These are phyloP conservation scores for Cladosporium colombiae DNA, from an alignment of 2,329 filamentous ascomycete species.

Conservation along the genomic window DNA sequence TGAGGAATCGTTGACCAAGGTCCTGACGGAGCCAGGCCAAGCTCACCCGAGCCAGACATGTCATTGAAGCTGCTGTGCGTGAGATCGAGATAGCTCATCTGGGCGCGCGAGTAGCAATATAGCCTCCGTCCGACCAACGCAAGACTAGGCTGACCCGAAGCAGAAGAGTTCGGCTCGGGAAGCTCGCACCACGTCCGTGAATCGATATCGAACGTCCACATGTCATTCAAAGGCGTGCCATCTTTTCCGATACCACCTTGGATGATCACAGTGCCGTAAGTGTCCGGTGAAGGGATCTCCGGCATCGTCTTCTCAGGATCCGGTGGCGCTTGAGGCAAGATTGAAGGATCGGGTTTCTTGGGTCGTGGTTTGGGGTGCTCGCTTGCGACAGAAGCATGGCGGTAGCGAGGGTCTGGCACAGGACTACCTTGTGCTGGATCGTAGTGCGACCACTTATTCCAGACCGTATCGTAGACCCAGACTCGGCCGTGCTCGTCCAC, in stretches of 20 bases:
- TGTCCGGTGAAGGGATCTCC: slow-evolving; percentile 41
- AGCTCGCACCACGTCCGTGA: slow-evolving; percentile 53
- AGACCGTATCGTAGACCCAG: slow-evolving; percentile 48
- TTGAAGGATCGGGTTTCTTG: slow-evolving; percentile 28
- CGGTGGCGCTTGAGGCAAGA: slow-evolving; percentile 41
- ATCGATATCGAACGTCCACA: slow-evolving; percentile 40
- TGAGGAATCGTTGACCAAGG: slow-evolving; percentile 43
- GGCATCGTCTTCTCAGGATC: slow-evolving; percentile 45
- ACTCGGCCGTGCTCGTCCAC: slow-evolving; percentile 41
- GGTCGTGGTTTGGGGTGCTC: slow-evolving; percentile 42
- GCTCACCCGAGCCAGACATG: slow-evolving; percentile 18
- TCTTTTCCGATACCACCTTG: slow-evolving; percentile 47
- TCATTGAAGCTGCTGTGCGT: slow-evolving; percentile 21
- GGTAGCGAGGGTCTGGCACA: slow-evolving; percentile 32
- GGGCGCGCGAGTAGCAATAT: slow-evolving; percentile 25
- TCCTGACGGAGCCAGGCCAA: slow-evolving; percentile 32
- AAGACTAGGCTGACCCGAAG: slow-evolving; percentile 37
- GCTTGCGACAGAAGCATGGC: slow-evolving; percentile 42
- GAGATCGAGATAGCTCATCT: slow-evolving; percentile 27
- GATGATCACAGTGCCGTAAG: slow-evolving; percentile 54
- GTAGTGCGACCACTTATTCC: slow-evolving; percentile 44
- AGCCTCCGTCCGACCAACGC: slow-evolving; percentile 49
- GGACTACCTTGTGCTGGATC: slow-evolving; percentile 36
- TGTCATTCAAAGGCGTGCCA: slow-evolving; percentile 43
- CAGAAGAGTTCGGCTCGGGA: slow-evolving; percentile 43